These are phyloP conservation scores for Globisporangium megalacanthum DNA, from an alignment of 352 stramenopile species.

Conservation along the genomic window DNA sequence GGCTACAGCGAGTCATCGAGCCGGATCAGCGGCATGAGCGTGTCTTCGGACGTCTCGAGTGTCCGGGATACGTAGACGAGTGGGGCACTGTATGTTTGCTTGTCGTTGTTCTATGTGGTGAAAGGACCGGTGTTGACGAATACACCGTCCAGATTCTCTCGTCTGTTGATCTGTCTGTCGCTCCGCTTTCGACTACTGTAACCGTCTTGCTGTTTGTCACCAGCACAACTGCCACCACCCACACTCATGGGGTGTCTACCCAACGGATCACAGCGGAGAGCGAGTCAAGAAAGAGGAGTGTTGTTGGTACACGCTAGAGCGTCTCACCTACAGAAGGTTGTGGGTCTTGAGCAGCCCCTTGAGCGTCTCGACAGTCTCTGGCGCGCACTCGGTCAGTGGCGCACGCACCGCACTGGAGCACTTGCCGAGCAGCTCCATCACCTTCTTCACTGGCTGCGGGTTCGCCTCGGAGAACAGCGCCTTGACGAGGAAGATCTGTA, in stretches of 20 bases:
- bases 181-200: too few relatives aligned
- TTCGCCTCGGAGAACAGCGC: slow-evolving; percentile 89
- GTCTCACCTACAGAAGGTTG: slow-evolving; percentile 53
- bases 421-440: slow-evolving; percentile 86
- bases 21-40: slow-evolving; percentile 59
- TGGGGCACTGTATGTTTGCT: neutral
- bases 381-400: slow-evolving; percentile 67
- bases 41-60: slow-evolving; percentile 20
- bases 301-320: too few relatives aligned
- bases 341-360: slow-evolving; percentile 61
- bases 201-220: too few relatives aligned
- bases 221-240: too few relatives aligned
- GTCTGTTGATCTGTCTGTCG: too few relatives aligned
- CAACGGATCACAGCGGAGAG: too few relatives aligned
- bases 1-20: slow-evolving; percentile 35
- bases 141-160: too few relatives aligned
- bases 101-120: neutral
- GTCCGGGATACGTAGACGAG: slow-evolving; percentile 1
- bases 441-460: slow-evolving; percentile 90
- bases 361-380: slow-evolving; percentile 60
- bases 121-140: too few relatives aligned
- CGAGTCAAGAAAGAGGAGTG: too few relatives aligned
- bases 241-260: too few relatives aligned
- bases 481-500: slow-evolving; percentile 87
- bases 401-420: slow-evolving; percentile 67